Conservation (phyloP, 2,329 filamentous ascomycete species). For the Aspergillus fructus region DNA sequence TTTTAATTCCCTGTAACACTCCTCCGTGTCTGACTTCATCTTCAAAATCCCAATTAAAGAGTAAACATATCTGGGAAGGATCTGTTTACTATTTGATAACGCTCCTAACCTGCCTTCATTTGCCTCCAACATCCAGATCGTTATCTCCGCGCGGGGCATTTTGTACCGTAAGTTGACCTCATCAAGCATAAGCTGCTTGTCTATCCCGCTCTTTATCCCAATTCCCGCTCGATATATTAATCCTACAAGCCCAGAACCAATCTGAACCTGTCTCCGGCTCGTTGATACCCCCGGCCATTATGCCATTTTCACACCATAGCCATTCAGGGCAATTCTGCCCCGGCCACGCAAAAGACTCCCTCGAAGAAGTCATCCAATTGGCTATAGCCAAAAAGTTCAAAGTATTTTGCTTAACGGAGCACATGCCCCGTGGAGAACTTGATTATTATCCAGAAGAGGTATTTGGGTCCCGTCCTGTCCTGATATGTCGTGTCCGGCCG, state of each 20-base stretch:
- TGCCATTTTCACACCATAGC: slow-evolving; percentile 98
- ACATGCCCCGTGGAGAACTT: slow-evolving; percentile 78
- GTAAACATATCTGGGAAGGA: neutral
- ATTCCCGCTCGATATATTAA: neutral
- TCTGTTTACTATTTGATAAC: neutral
- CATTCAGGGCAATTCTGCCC: slow-evolving; percentile 98
- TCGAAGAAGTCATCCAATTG: slow-evolving; percentile 78
- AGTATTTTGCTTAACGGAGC: slow-evolving; percentile 86
- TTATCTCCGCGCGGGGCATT: slow-evolving; percentile 2
- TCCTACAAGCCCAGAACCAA: neutral
- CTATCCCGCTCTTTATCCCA: neutral
- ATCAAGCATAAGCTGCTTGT: neutral
- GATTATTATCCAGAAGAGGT: slow-evolving; percentile 95
- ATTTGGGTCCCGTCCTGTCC: neutral
- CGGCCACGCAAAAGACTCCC: slow-evolving; percentile 77
- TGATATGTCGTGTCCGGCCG: neutral
- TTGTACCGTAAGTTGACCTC: neutral
- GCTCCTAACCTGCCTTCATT: neutral
- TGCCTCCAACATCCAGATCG: neutral
- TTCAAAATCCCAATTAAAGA: too few relatives aligned
- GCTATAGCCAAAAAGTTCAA: slow-evolving; percentile 78
- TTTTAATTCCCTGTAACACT: neutral
- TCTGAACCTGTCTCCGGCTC: neutral
- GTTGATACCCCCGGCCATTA: slow-evolving; percentile 36
- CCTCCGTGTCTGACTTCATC: neutral